Evolutionary conservation across 2,329 filamentous ascomycete species (phyloP).

Genomic region (Hypoxylon sp.): DNA sequence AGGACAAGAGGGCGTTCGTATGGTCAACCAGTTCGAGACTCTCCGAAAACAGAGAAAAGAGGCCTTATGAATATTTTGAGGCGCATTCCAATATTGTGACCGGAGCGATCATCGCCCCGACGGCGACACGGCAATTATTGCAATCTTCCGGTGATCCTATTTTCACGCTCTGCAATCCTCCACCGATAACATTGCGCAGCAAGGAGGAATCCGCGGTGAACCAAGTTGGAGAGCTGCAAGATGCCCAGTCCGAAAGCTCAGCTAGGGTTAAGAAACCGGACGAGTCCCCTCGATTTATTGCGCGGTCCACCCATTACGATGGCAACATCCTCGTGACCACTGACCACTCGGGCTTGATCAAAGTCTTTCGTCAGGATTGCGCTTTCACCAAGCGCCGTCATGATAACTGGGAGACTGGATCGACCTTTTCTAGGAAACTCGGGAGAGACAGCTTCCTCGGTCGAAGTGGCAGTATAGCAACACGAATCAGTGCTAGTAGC

Average conservation of each 20-base stretch:
- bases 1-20: constrained; percentile 88
- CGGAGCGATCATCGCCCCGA: constrained; percentile 85
- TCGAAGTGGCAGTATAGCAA: constrained; percentile 64
- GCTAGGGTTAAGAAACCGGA: constrained; percentile 58
- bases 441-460: constrained; percentile 66
- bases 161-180: constrained; percentile 96
- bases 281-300: constrained; percentile 79
- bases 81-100: constrained; percentile 90
- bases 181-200: constrained; percentile 82
- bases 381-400: constrained; percentile 80
- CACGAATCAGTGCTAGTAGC: constrained; percentile 59
- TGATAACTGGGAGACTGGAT: constrained; percentile 80
- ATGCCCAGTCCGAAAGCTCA: constrained; percentile 42
- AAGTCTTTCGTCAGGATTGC: constrained; percentile 95
- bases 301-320: constrained; percentile 76
- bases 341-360: constrained; percentile 87
- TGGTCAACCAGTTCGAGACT: constrained; percentile 76
- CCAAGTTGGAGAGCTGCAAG: constrained; percentile 51
- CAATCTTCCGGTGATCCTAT: constrained; percentile 87
- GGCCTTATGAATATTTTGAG: constrained; percentile 87
- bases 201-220: constrained; percentile 67
- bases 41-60: constrained; percentile 76
- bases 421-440: constrained; percentile 76
- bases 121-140: constrained; percentile 78
- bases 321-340: constrained; percentile 94